Conservation (phyloP, 768 basidiomycete genomes). For the Tephrocybe sp. region DNA sequence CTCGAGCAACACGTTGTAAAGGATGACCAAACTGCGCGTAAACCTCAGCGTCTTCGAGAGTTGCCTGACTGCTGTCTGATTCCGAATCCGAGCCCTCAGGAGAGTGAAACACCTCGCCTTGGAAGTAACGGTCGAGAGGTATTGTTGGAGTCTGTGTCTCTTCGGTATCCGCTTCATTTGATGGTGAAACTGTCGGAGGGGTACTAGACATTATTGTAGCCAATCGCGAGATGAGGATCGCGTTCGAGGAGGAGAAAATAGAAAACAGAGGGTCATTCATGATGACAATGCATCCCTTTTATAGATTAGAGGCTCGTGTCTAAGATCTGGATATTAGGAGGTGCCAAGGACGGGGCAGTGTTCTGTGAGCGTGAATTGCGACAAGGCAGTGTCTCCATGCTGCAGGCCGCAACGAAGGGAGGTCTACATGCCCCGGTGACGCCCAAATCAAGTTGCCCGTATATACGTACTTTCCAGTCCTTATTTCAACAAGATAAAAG, state of each 20-base stretch:
- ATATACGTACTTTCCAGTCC: no score
- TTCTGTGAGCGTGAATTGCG: no score
- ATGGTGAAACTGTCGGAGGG: not conserved
- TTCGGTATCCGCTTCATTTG: no score
- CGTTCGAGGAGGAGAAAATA: not conserved
- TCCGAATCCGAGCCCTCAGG: slow-evolving; percentile 16
- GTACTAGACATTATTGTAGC: slow-evolving; percentile 1
- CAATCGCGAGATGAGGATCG: no score
- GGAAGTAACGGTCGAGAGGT: slow-evolving; percentile 13
- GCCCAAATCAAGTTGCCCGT: no score
- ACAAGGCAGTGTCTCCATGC: no score
- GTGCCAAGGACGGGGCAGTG: not conserved
- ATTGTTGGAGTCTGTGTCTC: not conserved
- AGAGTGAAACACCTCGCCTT: slow-evolving; percentile 22
- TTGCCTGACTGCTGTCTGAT: slow-evolving; percentile 27
- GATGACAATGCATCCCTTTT: slow-evolving; percentile 4
- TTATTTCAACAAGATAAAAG: no score
- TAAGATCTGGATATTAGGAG: slow-evolving; percentile 3
- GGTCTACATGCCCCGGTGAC: no score
- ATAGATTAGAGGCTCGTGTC: slow-evolving; percentile 8
- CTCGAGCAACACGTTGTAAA: slow-evolving; percentile 33
- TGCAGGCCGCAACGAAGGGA: no score
- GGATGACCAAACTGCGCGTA: slow-evolving; percentile 29
- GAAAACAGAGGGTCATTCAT: slow-evolving; percentile 1
- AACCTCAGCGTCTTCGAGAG: slow-evolving; percentile 29